phyloP scores from a whole-genome alignment of 306 rosid species.

The Herpetospermum pedunculosum region DNA sequence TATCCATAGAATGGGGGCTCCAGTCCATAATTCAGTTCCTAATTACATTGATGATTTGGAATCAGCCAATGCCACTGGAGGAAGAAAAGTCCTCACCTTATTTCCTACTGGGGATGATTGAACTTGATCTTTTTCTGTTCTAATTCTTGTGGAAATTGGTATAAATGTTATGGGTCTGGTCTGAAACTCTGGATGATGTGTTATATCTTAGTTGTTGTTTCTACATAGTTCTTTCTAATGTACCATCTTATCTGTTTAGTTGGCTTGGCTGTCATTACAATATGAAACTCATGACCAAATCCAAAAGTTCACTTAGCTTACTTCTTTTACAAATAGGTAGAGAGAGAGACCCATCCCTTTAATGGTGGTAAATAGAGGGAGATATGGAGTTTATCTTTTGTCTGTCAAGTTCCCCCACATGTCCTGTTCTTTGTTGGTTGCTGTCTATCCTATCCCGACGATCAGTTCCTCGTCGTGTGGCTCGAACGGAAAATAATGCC shows the following conservation, averaged over 20 bases:
- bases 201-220: slow-evolving; percentile 4
- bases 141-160: slow-evolving; percentile 1
- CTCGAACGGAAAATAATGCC: not conserved
- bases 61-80: slow-evolving; percentile 68
- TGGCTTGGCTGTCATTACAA: not conserved
- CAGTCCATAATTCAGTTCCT: slow-evolving; percentile 37
- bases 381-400: not conserved
- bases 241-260: not conserved
- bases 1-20: slow-evolving; percentile 67
- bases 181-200: not conserved
- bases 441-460: not conserved
- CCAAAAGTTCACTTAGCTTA: not conserved
- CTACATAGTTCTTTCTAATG: not conserved
- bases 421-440: not conserved
- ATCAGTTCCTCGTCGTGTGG: not conserved
- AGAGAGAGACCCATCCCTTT: not conserved
- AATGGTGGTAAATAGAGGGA: not conserved
- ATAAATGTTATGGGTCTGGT: slow-evolving; percentile 1
- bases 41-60: slow-evolving; percentile 72
- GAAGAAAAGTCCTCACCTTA: slow-evolving; percentile 79
- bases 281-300: slow-evolving; percentile 2
- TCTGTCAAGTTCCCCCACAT: slow-evolving; percentile 1
- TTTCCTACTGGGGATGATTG: slow-evolving; percentile 91
- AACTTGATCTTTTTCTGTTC: slow-evolving; percentile 16
- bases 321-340: not conserved